Conservation (phyloP, 495 filamentous ascomycete genomes). For the Penicillium ochrochloron region DNA sequence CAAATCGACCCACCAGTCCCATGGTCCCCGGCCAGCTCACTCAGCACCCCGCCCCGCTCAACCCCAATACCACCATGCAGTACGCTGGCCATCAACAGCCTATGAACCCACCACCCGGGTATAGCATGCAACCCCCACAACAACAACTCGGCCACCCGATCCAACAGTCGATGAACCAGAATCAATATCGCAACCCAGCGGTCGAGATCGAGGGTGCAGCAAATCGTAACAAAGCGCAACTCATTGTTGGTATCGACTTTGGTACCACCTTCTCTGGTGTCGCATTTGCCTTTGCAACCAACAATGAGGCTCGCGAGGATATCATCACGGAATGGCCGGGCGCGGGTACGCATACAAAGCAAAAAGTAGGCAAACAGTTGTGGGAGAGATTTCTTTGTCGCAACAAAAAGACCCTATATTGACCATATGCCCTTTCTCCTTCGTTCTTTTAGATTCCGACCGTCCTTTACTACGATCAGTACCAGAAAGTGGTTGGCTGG, state of each 20-base stretch:
- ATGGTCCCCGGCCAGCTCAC: constrained; percentile 62
- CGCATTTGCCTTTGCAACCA: constrained; percentile 78
- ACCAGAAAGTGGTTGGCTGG: constrained; percentile 83
- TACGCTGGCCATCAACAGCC: constrained; percentile 56
- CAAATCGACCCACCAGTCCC: constrained; percentile 62
- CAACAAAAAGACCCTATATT: background rate
- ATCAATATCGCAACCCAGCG: constrained; percentile 57
- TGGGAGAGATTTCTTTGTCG: background rate
- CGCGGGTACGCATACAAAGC: constrained; percentile 75
- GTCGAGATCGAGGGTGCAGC: constrained; percentile 85
- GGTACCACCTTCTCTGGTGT: constrained; percentile 82
- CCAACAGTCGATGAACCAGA: constrained; percentile 42
- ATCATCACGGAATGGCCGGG: constrained; percentile 84
- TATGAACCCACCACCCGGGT: constrained; percentile 56
- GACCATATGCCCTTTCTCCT: constrained; percentile 7
- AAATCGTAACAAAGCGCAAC: constrained; percentile 70
- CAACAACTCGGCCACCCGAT: constrained; percentile 45
- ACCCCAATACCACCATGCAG: constrained; percentile 55
- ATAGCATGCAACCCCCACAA: constrained; percentile 52
- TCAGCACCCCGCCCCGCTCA: constrained; percentile 74
- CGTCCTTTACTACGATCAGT: constrained; percentile 81
- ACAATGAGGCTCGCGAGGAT: constrained; percentile 76
- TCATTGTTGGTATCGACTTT: constrained; percentile 76
- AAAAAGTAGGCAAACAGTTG: constrained; percentile 58
- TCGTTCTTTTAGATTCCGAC: constrained; percentile 66